Conservation (phyloP, 2,329 filamentous ascomycete species). For the Ophiostoma perfectum region DNA sequence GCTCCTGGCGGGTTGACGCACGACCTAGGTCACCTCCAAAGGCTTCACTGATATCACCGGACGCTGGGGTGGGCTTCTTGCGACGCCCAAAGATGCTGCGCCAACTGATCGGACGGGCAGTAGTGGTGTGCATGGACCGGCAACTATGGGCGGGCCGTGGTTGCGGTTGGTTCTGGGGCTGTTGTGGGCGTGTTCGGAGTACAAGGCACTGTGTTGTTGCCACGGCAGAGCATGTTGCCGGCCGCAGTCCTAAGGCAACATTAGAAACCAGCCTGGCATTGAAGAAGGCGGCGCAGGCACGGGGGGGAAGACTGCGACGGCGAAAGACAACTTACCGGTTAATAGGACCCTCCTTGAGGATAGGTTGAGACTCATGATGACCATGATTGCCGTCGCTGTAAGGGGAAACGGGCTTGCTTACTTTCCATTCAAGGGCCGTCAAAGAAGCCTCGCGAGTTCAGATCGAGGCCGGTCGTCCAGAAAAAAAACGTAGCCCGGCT, state of each 20-base stretch:
- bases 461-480: not conserved
- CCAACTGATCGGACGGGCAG: conserved; percentile 23
- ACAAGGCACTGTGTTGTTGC: conserved; percentile 14
- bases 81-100: conserved; percentile 28
- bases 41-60: conserved; percentile 14
- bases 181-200: conserved; percentile 16
- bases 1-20: conserved; percentile 35
- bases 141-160: not conserved
- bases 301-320: not conserved
- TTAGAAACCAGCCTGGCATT: not conserved
- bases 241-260: conserved; percentile 17
- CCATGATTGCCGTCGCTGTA: conserved; percentile 25
- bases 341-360: conserved; percentile 57
- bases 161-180: not conserved
- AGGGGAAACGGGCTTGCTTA: not conserved
- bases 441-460: conserved; percentile 2
- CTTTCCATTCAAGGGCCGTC: not conserved
- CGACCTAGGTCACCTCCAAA: conserved; percentile 29
- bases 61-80: conserved; percentile 25
- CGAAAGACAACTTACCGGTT: conserved; percentile 47
- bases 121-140: conserved; percentile 24
- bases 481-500: conserved; percentile 19
- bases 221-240: conserved; percentile 15
- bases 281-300: not conserved
- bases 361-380: conserved; percentile 58